Conservation (phyloP, 352 stramenopile genomes). For the Globisporangium perplexum region DNA sequence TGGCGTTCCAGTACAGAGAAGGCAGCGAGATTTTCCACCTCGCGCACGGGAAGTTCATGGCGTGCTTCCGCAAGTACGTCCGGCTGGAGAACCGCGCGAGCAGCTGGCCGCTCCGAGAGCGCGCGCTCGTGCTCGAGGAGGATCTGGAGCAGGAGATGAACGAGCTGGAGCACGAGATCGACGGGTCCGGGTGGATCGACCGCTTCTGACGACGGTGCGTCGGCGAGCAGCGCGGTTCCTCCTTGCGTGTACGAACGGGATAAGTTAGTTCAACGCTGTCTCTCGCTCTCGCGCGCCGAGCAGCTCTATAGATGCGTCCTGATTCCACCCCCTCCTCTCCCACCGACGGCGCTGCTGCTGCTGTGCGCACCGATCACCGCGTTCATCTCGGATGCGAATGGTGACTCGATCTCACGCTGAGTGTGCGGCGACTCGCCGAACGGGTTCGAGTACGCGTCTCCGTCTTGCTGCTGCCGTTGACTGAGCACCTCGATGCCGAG, state of each 20-base stretch:
- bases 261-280: conserved; percentile 5
- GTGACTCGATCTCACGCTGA: conserved; percentile 23
- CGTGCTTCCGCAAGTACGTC: conserved; percentile 51
- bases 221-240: background rate
- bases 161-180: conserved; percentile 17
- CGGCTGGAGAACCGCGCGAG: conserved; percentile 43
- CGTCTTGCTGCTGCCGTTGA: conserved; percentile 10
- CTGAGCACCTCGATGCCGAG: conserved; percentile 56
- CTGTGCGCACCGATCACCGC: conserved; percentile 36
- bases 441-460: conserved; percentile 16
- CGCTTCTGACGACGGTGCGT: conserved; percentile 4
- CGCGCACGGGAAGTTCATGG: conserved; percentile 39
- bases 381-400: conserved; percentile 58
- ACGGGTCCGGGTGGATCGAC: conserved; percentile 13
- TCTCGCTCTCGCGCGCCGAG: background rate
- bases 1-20: conserved; percentile 35
- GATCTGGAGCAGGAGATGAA: conserved; percentile 55
- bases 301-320: conserved; percentile 33
- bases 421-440: conserved; percentile 33
- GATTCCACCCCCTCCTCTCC: too few species aligned
- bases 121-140: conserved; percentile 50
- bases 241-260: background rate
- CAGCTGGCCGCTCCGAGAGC: conserved; percentile 40
- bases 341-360: conserved; percentile 2
- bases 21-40: conserved; percentile 33